These are phyloP conservation scores for Claviceps africana DNA, from an alignment of 2,329 filamentous ascomycete genomes.

Conservation along the genomic window DNA sequence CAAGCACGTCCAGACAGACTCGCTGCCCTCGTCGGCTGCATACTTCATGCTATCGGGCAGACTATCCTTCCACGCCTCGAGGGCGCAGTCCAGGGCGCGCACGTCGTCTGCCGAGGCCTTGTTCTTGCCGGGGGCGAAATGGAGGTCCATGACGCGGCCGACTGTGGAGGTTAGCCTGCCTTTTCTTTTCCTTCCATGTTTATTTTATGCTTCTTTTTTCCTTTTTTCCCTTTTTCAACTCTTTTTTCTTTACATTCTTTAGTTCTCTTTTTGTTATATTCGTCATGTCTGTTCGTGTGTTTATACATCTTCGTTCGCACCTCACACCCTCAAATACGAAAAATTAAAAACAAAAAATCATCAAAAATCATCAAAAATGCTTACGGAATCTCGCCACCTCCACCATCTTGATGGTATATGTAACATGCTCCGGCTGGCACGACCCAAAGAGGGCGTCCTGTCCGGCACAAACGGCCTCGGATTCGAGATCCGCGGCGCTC, in stretches of 20 bases:
- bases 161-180: conserved; percentile 10
- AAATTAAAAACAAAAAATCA: neutral
- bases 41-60: conserved; percentile 18
- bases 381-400: conserved; percentile 21
- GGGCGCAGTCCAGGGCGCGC: conserved; percentile 14
- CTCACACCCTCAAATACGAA: too few species aligned
- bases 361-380: too few species aligned
- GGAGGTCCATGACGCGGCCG: conserved; percentile 21
- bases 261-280: too few species aligned
- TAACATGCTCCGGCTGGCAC: conserved; percentile 19
- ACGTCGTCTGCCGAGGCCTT: conserved; percentile 16
- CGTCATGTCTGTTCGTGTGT: too few species aligned
- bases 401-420: conserved; percentile 24
- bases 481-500: conserved; percentile 17
- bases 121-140: conserved; percentile 21
- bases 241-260: too few species aligned
- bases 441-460: conserved; percentile 15
- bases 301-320: neutral
- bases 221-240: too few species aligned
- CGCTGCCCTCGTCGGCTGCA: conserved; percentile 18
- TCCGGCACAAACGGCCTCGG: conserved; percentile 12
- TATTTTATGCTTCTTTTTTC: too few species aligned
- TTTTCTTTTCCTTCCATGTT: too few species aligned
- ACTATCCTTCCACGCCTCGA: conserved; percentile 22
- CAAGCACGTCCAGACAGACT: conserved; percentile 22